Conservation (phyloP, 371 early-diverging fungal species). For the Aphelidium insulamus region DNA sequence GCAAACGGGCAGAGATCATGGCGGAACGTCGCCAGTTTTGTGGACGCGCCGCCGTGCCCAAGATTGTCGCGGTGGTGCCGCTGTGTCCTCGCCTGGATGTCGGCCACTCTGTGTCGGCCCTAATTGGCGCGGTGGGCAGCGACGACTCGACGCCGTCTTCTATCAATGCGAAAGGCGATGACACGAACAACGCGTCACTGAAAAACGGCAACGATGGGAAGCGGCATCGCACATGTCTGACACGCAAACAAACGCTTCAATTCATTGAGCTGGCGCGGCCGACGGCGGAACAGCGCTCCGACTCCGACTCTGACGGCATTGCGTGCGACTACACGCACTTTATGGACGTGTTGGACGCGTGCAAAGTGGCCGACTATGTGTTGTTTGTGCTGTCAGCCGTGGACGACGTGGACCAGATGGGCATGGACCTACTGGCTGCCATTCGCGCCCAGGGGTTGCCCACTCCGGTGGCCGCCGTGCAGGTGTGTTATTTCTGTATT, state of each 20-base stretch:
- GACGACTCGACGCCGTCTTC: neutral
- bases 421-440: slow-evolving; percentile 47
- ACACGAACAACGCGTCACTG: neutral
- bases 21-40: slow-evolving; percentile 48
- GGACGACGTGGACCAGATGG: slow-evolving; percentile 82
- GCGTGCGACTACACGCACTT: slow-evolving; percentile 16
- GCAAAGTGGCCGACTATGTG: slow-evolving; percentile 73
- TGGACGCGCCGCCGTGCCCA: slow-evolving; percentile 61
- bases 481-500: slow-evolving; percentile 11
- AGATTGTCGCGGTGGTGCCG: slow-evolving; percentile 59
- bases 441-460: slow-evolving; percentile 74
- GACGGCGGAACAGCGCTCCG: slow-evolving; percentile 34
- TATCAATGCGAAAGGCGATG: neutral
- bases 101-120: too few relatives aligned
- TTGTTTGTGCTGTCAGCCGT: slow-evolving; percentile 62
- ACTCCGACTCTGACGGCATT: slow-evolving; percentile 6
- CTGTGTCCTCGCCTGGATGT: slow-evolving; percentile 52
- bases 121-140: slow-evolving; percentile 7
- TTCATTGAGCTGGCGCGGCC: slow-evolving; percentile 36
- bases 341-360: slow-evolving; percentile 59
- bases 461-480: slow-evolving; percentile 38
- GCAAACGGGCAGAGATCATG: slow-evolving; percentile 48
- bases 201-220: too few relatives aligned
- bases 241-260: slow-evolving; percentile 54
- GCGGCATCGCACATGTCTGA: neutral